These are phyloP conservation scores for Gossypium davidsonii DNA, from an alignment of 441 rosid genomes.

Conservation along the genomic window DNA sequence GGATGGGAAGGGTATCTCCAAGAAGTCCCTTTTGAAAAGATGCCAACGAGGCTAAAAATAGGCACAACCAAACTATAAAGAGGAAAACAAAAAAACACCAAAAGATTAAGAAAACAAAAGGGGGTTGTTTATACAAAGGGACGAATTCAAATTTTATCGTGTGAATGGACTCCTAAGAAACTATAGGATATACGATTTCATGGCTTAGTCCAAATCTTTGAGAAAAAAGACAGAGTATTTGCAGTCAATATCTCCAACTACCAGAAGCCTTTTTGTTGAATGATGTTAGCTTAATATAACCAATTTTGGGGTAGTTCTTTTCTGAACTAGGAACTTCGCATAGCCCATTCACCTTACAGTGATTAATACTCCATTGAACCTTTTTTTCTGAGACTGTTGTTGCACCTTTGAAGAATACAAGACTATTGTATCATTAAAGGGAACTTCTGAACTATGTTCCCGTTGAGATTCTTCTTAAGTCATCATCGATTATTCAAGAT, in stretches of 20 bases:
- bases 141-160: background rate
- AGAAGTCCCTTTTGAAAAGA: background rate
- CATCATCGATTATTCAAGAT: too few species aligned
- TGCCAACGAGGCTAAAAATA: background rate
- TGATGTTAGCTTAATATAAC: slow-evolving; percentile 77
- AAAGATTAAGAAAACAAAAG: background rate
- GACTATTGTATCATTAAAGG: too few species aligned
- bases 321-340: slow-evolving; percentile 68
- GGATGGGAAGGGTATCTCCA: background rate
- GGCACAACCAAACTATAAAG: background rate
- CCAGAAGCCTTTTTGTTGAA: slow-evolving; percentile 90
- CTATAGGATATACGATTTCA: background rate
- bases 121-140: background rate
- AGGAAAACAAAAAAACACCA: background rate
- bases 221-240: background rate
- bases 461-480: too few species aligned
- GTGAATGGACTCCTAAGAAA: background rate
- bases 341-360: slow-evolving; percentile 67
- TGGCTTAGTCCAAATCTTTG: background rate
- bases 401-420: too few species aligned
- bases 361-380: too few species aligned
- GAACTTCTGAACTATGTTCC: too few species aligned
- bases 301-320: slow-evolving; percentile 55
- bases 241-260: slow-evolving; percentile 21
- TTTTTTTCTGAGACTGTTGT: too few species aligned